These are phyloP conservation scores for Plasmodium sp. DNA, from an alignment of 169 alveolate species.

Conservation along the genomic window DNA sequence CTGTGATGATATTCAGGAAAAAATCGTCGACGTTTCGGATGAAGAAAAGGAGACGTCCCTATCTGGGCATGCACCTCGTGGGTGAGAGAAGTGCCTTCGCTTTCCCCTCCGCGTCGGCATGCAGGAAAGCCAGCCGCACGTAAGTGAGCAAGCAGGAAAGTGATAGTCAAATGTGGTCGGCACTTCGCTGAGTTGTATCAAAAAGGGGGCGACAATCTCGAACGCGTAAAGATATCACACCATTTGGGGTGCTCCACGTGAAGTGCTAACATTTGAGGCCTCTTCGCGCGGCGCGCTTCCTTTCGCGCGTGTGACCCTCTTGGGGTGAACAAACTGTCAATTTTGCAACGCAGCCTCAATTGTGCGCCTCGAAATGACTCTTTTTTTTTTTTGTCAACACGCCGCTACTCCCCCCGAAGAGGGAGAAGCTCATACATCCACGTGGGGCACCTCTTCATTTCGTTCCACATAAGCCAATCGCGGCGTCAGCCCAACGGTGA, in stretches of 20 bases:
- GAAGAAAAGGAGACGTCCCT: slow-evolving; percentile 20
- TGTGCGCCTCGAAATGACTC: background rate
- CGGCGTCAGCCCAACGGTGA: background rate
- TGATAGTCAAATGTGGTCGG: background rate
- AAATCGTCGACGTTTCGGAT: slow-evolving; percentile 75
- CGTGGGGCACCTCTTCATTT: background rate
- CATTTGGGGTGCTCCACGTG: background rate
- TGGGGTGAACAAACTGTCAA: background rate
- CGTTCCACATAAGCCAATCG: background rate
- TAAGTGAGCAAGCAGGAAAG: background rate
- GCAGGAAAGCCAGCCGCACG: background rate
- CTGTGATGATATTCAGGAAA: slow-evolving; percentile 76
- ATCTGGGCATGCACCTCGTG: background rate
- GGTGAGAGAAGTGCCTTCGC: background rate
- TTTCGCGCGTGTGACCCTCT: background rate
- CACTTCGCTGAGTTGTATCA: background rate
- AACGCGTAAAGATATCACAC: background rate
- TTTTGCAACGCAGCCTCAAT: background rate
- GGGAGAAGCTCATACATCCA: background rate
- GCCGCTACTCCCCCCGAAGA: background rate
- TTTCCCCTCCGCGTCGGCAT: background rate
- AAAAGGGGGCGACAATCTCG: background rate
- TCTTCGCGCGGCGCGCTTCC: background rate
- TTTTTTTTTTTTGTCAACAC: background rate
- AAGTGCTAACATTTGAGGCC: background rate